These are phyloP conservation scores for Suillus variegatus DNA, from an alignment of 768 basidiomycete species.

Conservation along the genomic window DNA sequence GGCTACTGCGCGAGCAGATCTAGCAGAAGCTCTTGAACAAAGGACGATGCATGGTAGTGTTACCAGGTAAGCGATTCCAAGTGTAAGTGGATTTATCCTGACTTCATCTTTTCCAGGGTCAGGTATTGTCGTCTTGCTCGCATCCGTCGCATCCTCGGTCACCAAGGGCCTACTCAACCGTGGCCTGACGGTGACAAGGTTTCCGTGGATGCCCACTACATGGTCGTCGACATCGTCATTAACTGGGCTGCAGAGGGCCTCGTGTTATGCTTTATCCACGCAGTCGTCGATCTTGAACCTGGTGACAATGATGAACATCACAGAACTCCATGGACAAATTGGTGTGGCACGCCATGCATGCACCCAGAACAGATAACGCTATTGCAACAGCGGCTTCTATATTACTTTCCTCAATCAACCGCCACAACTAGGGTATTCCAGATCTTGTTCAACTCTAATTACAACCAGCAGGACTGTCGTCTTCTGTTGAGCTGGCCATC, in stretches of 20 bases:
- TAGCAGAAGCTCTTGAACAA: constrained; percentile 71
- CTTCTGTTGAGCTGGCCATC: constrained; percentile 80
- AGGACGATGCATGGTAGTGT: constrained; percentile 83
- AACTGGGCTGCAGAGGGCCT: constrained; percentile 88
- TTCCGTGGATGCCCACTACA: constrained; percentile 70
- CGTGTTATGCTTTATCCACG: constrained; percentile 88
- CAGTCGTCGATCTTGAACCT: constrained; percentile 68
- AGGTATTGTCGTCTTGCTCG: constrained; percentile 76
- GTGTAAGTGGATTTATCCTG: constrained; percentile 12
- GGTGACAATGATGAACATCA: constrained; percentile 73
- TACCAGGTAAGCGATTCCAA: constrained; percentile 53
- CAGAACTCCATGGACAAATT: constrained; percentile 83
- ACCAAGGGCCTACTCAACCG: constrained; percentile 50
- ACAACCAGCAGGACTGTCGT: constrained; percentile 45
- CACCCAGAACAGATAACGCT: constrained; percentile 54
- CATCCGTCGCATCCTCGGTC: constrained; percentile 73
- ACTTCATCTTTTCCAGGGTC: constrained; percentile 50
- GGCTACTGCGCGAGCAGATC: constrained; percentile 69
- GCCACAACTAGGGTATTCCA: constrained; percentile 73
- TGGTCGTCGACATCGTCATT: constrained; percentile 87
- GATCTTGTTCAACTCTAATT: constrained; percentile 58
- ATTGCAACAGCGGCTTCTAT: constrained; percentile 59
- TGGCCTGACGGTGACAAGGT: constrained; percentile 73
- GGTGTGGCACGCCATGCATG: constrained; percentile 82
- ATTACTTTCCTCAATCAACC: constrained; percentile 51